Conservation (phyloP, 1,284 basidiomycete genomes). For the Naganishia sp. region DNA sequence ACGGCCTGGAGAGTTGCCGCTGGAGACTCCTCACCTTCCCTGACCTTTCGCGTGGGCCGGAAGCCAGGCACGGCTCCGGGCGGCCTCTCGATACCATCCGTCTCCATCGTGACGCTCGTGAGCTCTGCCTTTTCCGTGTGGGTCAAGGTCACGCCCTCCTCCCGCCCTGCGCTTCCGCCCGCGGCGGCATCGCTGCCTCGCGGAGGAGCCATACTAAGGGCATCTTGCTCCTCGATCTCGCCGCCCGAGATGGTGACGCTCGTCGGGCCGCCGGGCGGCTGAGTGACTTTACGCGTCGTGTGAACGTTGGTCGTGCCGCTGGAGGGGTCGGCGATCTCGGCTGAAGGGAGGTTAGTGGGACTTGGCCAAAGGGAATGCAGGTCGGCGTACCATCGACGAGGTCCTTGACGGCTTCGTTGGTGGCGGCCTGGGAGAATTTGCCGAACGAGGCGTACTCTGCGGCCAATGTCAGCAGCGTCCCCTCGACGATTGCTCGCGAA, state of each 20-base stretch:
- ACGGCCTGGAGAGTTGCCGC: neutral
- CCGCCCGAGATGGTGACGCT: slow-evolving; percentile 46
- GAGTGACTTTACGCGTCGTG: slow-evolving; percentile 50
- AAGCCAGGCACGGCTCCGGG: slow-evolving; percentile 40
- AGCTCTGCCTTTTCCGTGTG: slow-evolving; percentile 44
- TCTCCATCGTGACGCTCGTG: slow-evolving; percentile 28
- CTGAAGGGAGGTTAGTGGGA: slow-evolving; percentile 36
- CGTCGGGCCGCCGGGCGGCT: slow-evolving; percentile 51
- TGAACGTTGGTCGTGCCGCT: slow-evolving; percentile 40
- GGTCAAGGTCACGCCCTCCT: slow-evolving; percentile 49
- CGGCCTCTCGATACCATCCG: slow-evolving; percentile 21
- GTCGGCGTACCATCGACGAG: slow-evolving; percentile 48
- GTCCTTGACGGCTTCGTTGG: slow-evolving; percentile 52
- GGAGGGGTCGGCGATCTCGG: slow-evolving; percentile 53
- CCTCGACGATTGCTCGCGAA: slow-evolving; percentile 5
- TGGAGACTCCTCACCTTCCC: slow-evolving; percentile 46
- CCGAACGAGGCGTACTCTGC: slow-evolving; percentile 55
- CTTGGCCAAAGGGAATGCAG: neutral
- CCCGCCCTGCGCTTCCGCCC: slow-evolving; percentile 32
- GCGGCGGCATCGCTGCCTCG: neutral
- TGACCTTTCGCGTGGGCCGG: slow-evolving; percentile 51
- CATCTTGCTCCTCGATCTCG: slow-evolving; percentile 52
- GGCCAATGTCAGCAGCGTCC: neutral
- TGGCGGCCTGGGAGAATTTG: slow-evolving; percentile 50
- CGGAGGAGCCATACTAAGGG: slow-evolving; percentile 50